Evolutionary conservation across 495 filamentous ascomycete genomes (phyloP), one percentile per base, ranked within the genome.

Genomic region (Annulohypoxylon maeteangense): DNA sequence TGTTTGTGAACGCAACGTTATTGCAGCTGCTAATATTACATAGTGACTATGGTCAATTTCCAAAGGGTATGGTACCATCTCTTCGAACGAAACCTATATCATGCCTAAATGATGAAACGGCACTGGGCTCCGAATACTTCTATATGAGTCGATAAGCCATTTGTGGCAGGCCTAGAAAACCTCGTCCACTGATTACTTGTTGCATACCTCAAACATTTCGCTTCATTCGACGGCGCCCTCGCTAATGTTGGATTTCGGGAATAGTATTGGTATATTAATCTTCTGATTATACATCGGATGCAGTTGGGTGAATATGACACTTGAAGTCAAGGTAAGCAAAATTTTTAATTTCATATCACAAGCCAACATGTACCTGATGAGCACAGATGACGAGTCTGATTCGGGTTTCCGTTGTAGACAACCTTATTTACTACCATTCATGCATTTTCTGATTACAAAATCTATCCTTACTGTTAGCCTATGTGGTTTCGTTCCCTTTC

Each of bases 81-180:
- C 44, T 60, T 22, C 47, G 54, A 47, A 7, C 53, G 71, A 31
- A 67, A 27, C 44, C 59, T 70, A 65, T 77, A 76, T 48, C 47
- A 53, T 40, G 23, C 59, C 74, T 65, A 75, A 75, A 91, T 93
- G 95, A 99, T 98, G 94, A 97, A 93, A 86, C 87, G 94, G 95
- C 95, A 99, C 95, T 99, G 95, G 95, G 96, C 95, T 97, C 94
- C 93, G 95, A 98, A 84, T 78, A 74, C 71, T 73, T 75, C 79
- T 67, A 81, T 78, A 85, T 93, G 92, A 94, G 84, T 81, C 89
- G 93, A 97, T 83, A 95, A 84, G 93, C 93, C 93, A 87, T 86
- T 93, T 92, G 93, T 79, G 94, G 93, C 93, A 97, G 94, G 95
- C 95, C 93, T 98, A 97, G 95, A 97, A 99, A 99, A 97, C 95